Conservation (phyloP, 2,329 filamentous ascomycete genomes). For the Cladophialophora bantiana region DNA sequence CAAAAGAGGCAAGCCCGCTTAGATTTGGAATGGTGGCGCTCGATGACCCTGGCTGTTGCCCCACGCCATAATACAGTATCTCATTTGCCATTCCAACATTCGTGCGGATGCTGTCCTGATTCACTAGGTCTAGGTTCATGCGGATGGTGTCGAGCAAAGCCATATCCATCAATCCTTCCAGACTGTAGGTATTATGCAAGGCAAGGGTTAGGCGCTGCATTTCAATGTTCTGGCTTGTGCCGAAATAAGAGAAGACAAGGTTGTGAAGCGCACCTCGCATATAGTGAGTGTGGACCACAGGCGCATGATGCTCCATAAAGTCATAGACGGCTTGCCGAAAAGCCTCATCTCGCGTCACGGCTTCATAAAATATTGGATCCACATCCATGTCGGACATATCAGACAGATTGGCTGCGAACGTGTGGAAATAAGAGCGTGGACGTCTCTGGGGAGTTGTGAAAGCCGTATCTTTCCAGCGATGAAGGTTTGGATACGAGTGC, state of each 20-base stretch:
- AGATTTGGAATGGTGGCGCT: too few species aligned
- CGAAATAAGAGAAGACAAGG: neutral
- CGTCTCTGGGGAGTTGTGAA: neutral
- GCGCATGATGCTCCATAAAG: neutral
- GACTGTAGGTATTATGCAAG: conserved; percentile 6
- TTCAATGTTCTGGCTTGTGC: neutral
- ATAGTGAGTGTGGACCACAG: neutral
- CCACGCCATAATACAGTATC: too few species aligned
- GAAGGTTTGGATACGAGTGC: neutral
- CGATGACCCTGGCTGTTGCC: too few species aligned
- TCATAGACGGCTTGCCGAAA: neutral
- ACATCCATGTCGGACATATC: neutral
- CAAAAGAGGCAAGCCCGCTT: too few species aligned
- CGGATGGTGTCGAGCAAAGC: neutral
- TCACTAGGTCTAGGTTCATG: neutral
- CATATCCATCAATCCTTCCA: neutral
- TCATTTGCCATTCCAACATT: too few species aligned
- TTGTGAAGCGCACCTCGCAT: neutral
- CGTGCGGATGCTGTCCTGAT: too few species aligned
- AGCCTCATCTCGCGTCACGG: neutral
- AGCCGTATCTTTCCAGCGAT: neutral
- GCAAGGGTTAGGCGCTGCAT: neutral
- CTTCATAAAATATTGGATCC: neutral
- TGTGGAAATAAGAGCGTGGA: neutral
- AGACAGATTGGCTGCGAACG: neutral